A percentile compares a stretch with the other conserved stretches of the same genome.
Conservation (phyloP, 345 rosid species). For the Durio zibethinus region DNA sequence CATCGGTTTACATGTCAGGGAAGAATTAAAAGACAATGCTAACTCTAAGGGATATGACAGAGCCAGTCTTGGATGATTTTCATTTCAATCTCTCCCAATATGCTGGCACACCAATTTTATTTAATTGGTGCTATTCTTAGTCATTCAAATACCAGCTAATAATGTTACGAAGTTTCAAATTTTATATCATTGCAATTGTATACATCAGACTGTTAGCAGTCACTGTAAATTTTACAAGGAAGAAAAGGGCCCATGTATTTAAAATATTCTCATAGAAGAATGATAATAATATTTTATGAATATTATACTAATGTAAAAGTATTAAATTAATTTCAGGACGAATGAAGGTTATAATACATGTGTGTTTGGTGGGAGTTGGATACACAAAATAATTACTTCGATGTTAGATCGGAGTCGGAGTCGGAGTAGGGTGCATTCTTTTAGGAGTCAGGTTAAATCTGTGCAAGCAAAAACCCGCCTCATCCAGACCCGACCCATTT, state of each 20-base stretch:
- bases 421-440: too few species aligned
- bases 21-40: not conserved
- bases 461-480: too few species aligned
- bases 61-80: not conserved
- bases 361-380: too few species aligned
- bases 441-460: too few species aligned
- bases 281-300: not conserved
- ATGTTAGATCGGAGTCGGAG: too few species aligned
- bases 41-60: not conserved
- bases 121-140: not conserved
- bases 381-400: too few species aligned
- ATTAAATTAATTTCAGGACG: too few species aligned
- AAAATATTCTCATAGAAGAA: not conserved
- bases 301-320: too few species aligned
- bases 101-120: not conserved
- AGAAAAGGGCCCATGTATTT: not conserved
- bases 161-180: not conserved
- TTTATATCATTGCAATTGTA: not conserved
- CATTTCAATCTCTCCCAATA: not conserved
- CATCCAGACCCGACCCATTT: too few species aligned
- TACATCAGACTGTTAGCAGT: not conserved
- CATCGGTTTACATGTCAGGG: not conserved
- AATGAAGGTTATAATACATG: too few species aligned
- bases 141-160: not conserved
- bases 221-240: not conserved